A percentile compares a stretch with the other conserved stretches of the same genome.
phyloP scores from a whole-genome alignment of 73 alveolate genomes.

The Blepharisma stoltei region DNA sequence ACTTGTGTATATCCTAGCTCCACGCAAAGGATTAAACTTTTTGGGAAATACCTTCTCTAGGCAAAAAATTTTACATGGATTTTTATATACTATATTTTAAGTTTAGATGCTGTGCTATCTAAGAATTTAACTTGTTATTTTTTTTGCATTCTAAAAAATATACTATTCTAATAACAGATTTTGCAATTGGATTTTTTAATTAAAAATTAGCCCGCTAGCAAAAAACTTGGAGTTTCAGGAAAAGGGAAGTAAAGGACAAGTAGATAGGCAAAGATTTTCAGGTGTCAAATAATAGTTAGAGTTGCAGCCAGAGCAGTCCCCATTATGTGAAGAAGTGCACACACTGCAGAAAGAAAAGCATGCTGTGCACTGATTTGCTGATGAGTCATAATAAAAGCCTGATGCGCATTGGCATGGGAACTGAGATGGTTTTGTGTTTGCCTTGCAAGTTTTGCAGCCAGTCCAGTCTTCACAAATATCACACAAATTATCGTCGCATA shows the following conservation, averaged over 20 bases:
- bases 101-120: too few relatives aligned
- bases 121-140: too few relatives aligned
- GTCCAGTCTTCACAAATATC: neutral
- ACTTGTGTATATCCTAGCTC: neutral
- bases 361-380: neutral
- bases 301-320: neutral
- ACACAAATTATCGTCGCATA: neutral
- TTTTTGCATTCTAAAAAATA: too few relatives aligned
- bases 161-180: too few relatives aligned
- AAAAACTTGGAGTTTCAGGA: too few relatives aligned
- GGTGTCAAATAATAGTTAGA: neutral
- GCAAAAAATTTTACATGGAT: too few relatives aligned
- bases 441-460: neutral
- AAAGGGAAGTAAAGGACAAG: too few relatives aligned
- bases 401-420: neutral
- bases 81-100: too few relatives aligned
- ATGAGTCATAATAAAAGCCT: neutral
- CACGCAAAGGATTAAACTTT: too few relatives aligned
- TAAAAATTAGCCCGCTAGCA: too few relatives aligned
- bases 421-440: neutral
- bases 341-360: neutral
- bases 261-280: neutral
- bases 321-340: neutral
- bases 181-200: too few relatives aligned
- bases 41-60: too few relatives aligned